phyloP scores from a whole-genome alignment of 371 early-diverging fungal genomes.

The Saksenaea oblongispora region DNA sequence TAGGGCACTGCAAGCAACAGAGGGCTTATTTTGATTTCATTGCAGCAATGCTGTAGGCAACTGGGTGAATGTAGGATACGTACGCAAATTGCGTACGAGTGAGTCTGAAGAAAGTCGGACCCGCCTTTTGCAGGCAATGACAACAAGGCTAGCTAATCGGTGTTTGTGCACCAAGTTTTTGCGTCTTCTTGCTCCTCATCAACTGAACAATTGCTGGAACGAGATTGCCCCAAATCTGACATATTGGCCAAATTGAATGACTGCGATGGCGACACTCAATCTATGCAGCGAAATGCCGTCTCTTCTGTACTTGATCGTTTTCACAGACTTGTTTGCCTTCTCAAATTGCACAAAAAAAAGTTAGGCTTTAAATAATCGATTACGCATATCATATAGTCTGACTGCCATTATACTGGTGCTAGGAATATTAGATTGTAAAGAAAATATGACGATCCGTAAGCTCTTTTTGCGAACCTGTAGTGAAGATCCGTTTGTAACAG shows the following conservation, averaged over 20 bases:
- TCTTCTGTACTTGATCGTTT: slow-evolving; percentile 5
- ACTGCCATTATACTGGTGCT: no score
- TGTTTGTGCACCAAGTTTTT: slow-evolving; percentile 14
- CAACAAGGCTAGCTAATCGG: background rate
- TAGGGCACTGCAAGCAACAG: slow-evolving; percentile 3
- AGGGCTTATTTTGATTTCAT: background rate
- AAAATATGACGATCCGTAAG: no score
- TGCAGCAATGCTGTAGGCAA: slow-evolving; percentile 7
- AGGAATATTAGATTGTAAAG: no score
- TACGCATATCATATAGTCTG: no score
- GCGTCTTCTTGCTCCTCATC: slow-evolving; percentile 27
- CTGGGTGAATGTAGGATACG: slow-evolving; percentile 11
- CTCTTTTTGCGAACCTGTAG: no score
- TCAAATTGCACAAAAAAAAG: background rate
- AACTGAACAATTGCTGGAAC: slow-evolving; percentile 7
- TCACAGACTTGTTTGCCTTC: slow-evolving; percentile 16
- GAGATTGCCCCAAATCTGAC: background rate
- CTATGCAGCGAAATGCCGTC: background rate
- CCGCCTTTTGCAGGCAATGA: background rate
- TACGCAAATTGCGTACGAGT: slow-evolving; percentile 5
- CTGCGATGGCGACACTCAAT: slow-evolving; percentile 9
- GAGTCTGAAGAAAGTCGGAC: background rate
- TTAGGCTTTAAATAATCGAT: background rate
- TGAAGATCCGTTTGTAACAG: no score
- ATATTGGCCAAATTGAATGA: background rate